Evolutionary conservation across 1,284 basidiomycete species (phyloP).

Genomic region (Ustilago sp.): DNA sequence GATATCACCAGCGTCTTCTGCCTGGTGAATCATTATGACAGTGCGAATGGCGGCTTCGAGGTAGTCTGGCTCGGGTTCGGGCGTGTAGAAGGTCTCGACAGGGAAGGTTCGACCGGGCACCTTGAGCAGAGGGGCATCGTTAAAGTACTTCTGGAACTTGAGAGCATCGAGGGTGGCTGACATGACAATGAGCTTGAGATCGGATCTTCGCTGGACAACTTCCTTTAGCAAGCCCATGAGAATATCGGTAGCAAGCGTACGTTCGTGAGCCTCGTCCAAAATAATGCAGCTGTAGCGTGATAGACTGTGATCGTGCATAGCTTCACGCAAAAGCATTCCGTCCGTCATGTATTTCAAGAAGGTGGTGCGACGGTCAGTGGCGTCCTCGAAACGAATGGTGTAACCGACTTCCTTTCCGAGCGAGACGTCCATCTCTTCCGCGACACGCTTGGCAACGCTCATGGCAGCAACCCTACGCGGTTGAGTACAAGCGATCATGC

Average conservation of each 20-base stretch:
- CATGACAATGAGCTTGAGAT: slow-evolving; percentile 99
- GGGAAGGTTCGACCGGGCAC: slow-evolving; percentile 96
- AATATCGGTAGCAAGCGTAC: slow-evolving; percentile 97
- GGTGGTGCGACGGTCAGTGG: slow-evolving; percentile 74
- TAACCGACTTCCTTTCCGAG: slow-evolving; percentile 96
- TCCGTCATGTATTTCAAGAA: slow-evolving; percentile 88
- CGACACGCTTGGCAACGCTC: slow-evolving; percentile 98
- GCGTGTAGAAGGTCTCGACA: slow-evolving; percentile 94
- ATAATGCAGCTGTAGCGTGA: slow-evolving; percentile 95
- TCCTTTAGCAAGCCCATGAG: slow-evolving; percentile 89
- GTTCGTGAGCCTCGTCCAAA: slow-evolving; percentile 98
- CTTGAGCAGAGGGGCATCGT: slow-evolving; percentile 89
- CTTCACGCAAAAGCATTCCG: slow-evolving; percentile 93
- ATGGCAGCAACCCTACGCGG: slow-evolving; percentile 96
- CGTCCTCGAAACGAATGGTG: slow-evolving; percentile 98
- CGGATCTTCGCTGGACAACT: slow-evolving; percentile 82
- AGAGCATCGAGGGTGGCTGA: slow-evolving; percentile 95
- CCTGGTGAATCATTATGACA: slow-evolving; percentile 96
- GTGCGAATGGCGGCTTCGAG: slow-evolving; percentile 97
- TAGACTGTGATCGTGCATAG: slow-evolving; percentile 93
- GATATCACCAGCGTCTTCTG: slow-evolving; percentile 92
- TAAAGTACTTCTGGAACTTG: slow-evolving; percentile 98
- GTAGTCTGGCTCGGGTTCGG: slow-evolving; percentile 95
- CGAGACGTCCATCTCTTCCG: slow-evolving; percentile 96
- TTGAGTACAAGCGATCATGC: slow-evolving; percentile 96